Evolutionary conservation across 2,329 filamentous ascomycete genomes (phyloP).

Genomic region (Fusarium oligoseptatum): DNA sequence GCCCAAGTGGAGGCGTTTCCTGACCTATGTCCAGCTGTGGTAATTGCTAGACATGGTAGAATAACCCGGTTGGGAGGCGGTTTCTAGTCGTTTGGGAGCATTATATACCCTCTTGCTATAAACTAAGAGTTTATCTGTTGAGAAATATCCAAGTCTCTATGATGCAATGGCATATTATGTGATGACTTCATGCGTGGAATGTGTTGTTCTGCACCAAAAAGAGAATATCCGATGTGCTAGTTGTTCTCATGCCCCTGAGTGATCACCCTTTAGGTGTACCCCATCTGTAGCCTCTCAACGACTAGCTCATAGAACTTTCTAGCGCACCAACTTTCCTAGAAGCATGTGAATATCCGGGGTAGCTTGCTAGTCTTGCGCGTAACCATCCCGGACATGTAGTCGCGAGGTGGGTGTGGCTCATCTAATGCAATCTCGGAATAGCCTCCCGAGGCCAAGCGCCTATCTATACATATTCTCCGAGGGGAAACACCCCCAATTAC

Average conservation of each 20-base stretch:
- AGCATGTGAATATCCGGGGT: neutral
- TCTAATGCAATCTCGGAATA: neutral
- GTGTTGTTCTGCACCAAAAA: neutral
- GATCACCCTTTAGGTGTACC: neutral
- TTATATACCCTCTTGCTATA: neutral
- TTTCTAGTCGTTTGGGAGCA: neutral
- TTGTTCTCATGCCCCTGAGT: neutral
- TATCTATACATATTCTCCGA: neutral
- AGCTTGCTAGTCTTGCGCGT: neutral
- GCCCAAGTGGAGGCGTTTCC: constrained; percentile 37
- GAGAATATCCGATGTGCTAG: neutral
- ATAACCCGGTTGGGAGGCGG: neutral
- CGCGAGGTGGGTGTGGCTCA: neutral
- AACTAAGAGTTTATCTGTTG: neutral
- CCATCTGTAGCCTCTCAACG: neutral
- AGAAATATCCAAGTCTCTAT: neutral
- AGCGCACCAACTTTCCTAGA: neutral
- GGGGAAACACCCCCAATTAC: neutral
- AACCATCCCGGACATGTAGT: neutral
- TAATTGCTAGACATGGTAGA: constrained; percentile 5
- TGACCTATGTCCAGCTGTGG: constrained; percentile 39
- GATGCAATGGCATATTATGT: neutral
- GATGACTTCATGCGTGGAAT: neutral
- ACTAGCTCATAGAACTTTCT: neutral
- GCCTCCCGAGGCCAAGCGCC: neutral